Conservation (phyloP, 495 filamentous ascomycete genomes). For the Talaromyces thailandensis region DNA sequence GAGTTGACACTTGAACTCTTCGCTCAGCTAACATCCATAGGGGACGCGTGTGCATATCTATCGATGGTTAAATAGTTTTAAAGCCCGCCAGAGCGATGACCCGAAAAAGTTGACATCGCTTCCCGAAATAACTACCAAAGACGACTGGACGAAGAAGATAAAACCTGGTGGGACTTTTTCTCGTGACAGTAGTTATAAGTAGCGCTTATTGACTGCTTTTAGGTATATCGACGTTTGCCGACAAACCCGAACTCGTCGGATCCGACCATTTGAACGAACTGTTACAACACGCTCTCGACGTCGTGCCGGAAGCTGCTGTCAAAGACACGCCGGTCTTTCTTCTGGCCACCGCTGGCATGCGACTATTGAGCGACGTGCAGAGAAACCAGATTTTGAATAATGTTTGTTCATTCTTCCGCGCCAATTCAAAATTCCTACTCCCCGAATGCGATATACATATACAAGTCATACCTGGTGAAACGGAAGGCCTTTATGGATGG, state of each 20-base stretch:
- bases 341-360: conserved; percentile 95
- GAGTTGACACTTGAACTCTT: background rate
- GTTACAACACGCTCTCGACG: conserved; percentile 72
- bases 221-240: conserved; percentile 85
- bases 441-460: conserved; percentile 88
- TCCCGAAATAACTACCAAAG: conserved; percentile 72
- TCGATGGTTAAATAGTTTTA: conserved; percentile 70
- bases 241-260: conserved; percentile 66
- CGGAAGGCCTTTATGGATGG: conserved; percentile 97
- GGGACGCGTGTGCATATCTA: conserved; percentile 93
- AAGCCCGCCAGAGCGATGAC: conserved; percentile 53
- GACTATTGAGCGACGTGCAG: conserved; percentile 68
- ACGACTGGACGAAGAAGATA: conserved; percentile 89
- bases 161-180: conserved; percentile 53
- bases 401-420: conserved; percentile 75
- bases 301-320: conserved; percentile 70
- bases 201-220: background rate
- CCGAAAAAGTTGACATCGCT: conserved; percentile 55
- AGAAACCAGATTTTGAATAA: conserved; percentile 62
- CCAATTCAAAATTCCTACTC: conserved; percentile 72
- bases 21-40: conserved; percentile 18
- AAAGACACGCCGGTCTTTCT: conserved; percentile 86
- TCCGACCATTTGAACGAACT: conserved; percentile 69
- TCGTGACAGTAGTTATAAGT: background rate
- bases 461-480: conserved; percentile 94